Evolutionary conservation across 1,284 basidiomycete species (phyloP), one percentile per base, ranked within the genome.

Genomic region (Ceratobasidium sp.): DNA sequence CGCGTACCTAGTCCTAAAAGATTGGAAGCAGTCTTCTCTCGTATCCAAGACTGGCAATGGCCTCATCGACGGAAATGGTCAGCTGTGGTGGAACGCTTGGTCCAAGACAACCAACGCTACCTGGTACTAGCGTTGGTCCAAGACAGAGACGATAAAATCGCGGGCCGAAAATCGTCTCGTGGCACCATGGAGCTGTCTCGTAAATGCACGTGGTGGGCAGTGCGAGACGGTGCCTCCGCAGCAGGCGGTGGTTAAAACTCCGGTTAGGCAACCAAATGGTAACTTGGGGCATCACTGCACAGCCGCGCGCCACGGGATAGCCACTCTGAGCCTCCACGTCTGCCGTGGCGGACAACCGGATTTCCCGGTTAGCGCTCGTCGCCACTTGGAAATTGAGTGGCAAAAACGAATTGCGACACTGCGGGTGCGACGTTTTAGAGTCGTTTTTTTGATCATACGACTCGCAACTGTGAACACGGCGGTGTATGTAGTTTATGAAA

Each of bases 11-110:
- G 26, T 74, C 8, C 31, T 74, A n/a, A 74, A 74, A 28, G 71
- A 64, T 26, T 74, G 71, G 71, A 63, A 63, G 61, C 39, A 74
- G 26, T 74, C 71, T 3, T 63, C 71, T 11, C 71, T 74, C 5
- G 47, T 74, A 31, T 74, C 71, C 33, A 74, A 64, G 33, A 74
- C 71, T 13, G 71, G 71, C 28, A 74, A 74, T 26, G 71, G 71
- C 8, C 60, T 74, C 7, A 74, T 74, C 37, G 71, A 74, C 31
- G 71, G 71, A 28, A 33, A 42, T 11, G 71, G 71, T 31, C 71
- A 74, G 53, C 1, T 42, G 20, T 74, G 71, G 71, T 74, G 71
- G 69, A 63, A 73, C 31, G 69, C 69, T n/a, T n/a, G n/a, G n/a
- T n/a, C n/a, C n/a, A n/a, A n/a, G n/a, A n/a, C n/a, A n/a, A n/a